Evolutionary conservation across 306 rosid genomes (phyloP), one percentile per base, ranked within the genome.

Genomic region (Dalbergia cultrata): DNA sequence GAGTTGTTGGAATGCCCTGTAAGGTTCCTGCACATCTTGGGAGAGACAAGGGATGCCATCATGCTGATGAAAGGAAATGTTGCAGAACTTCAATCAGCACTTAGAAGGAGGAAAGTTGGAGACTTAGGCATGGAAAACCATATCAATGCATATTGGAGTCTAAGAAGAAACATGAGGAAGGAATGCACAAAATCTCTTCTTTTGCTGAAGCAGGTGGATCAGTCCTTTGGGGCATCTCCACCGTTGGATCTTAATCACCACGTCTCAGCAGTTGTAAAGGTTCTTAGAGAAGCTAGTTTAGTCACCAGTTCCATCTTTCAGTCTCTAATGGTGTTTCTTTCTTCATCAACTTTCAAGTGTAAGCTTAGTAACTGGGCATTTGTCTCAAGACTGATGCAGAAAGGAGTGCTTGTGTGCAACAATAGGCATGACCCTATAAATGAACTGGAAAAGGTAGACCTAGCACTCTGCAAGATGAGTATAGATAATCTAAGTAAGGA

Each of bases 371-470:
- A 85, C 74, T 91, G 97, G 97, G 57, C 89, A 3, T 61, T 91
- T 82, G 90, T 93, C 34, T 90, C 95, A 13, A 89, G 79, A 60
- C 41, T 90, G 33, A 83, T 88, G 83, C 80, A 75, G 10, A 92
- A 83, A 82, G 87, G 92, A 18, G 76, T 18, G 6, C 57, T 80
- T 4, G 59, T 8, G 13, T 31, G 75, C 62, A 77, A 58, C 57
- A 78, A 76, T 56, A 45, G 80, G n/a, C 59, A 71, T 47, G 84
- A 81, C 33, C 78, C 26, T 49, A 44, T 81, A 45, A 90, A 87
- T 77, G 94, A 86, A 79, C 54, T 90, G 72, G 94, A 90, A 80
- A 82, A 75, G 7, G 90, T 88, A 33, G 97, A 94, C 45, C 47
- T 86, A 13, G 86, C 92, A 37, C 75, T 94, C 5, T 64, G 80